Evolutionary conservation across 345 rosid genomes (phyloP), one percentile per base, ranked within the genome.

Genomic region (Trapa incisa): DNA sequence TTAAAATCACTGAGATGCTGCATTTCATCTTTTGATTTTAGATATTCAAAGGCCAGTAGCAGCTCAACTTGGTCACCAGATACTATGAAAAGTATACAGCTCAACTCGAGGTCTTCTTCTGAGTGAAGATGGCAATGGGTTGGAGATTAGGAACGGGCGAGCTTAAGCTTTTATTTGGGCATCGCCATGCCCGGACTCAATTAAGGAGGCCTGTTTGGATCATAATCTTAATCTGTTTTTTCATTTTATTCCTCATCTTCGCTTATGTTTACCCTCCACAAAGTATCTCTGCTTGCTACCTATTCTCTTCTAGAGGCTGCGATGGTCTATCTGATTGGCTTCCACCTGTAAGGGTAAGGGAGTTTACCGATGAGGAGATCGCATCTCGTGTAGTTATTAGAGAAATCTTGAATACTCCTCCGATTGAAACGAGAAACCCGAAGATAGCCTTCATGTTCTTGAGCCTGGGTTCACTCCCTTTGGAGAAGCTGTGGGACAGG

Each of bases 381-480:
- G 89, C 85, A 15, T 81, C 98, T 63, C 92, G 73, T 0, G 82
- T 87, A 50, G 95, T 94, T 47, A 72, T 86, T 76, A 80, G 71
- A 66, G 99, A 91, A 43, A 89, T 94, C 39, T 65, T 91, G 79
- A 80, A 50, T 61, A 68, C 71, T 0, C 87, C 96, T 77, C 78
- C 87, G 63, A 67, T 76, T 56, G 77, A 68, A 37, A 61, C 82
- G 39, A 85, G 76, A 70, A 82, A 76, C 35, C 72, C 98, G 22
- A 94, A 94, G 75, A 81, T 94, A 37, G 98, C 98, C 1, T 93
- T 93, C 77, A 81, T 93, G 90, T 93, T 88, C 85, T 84, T 93
- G 75, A 88, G 81, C 77, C 94, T 90, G 4, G 85, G 94, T 65
- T 75, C 89, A 37, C 80, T 93, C 76, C 97, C 98, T 74, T 91